Percentiles rank a stretch among this genome's conserved stretches.
phyloP scores from a whole-genome alignment of 2,329 filamentous ascomycete genomes.

The Fusarium secorum region DNA sequence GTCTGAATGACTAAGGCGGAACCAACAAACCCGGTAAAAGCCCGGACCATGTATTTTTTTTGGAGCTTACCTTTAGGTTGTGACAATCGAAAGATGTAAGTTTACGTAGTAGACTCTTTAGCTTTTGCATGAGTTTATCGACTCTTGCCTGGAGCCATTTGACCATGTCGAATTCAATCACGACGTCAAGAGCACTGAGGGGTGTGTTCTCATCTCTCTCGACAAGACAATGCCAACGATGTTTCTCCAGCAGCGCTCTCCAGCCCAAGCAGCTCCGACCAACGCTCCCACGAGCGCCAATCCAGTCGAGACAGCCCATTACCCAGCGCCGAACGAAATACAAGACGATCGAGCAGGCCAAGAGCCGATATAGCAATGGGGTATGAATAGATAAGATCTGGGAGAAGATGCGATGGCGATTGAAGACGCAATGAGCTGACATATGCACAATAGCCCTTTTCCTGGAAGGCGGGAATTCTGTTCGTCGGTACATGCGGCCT shows the following conservation, averaged over 20 bases:
- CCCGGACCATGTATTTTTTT: slow-evolving; percentile 39
- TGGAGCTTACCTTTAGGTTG: slow-evolving; percentile 19
- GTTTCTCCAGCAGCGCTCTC: slow-evolving; percentile 49
- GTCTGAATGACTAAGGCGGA: slow-evolving; percentile 38
- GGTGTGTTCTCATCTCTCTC: slow-evolving; percentile 45
- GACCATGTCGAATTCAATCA: slow-evolving; percentile 51
- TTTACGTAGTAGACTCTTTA: slow-evolving; percentile 31
- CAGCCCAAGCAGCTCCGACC: slow-evolving; percentile 49
- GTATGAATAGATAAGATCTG: slow-evolving; percentile 47
- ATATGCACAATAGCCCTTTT: slow-evolving; percentile 74
- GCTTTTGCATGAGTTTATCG: slow-evolving; percentile 31
- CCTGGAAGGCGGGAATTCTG: slow-evolving; percentile 85
- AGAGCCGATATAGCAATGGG: slow-evolving; percentile 65
- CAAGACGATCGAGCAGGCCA: slow-evolving; percentile 67
- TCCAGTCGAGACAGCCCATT: slow-evolving; percentile 47
- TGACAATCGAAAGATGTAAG: slow-evolving; percentile 42
- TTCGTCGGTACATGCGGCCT: slow-evolving; percentile 82
- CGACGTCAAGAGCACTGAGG: slow-evolving; percentile 48
- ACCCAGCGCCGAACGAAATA: slow-evolving; percentile 52
- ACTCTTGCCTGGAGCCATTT: slow-evolving; percentile 16
- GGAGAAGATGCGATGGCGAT: neutral
- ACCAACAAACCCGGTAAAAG: slow-evolving; percentile 35
- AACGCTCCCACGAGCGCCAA: slow-evolving; percentile 42
- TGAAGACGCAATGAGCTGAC: slow-evolving; percentile 36
- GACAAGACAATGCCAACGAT: slow-evolving; percentile 52